Base-by-base conservation (phyloP, 1,139 yeast genomes). In the Meyerozyma guilliermondii region DNA sequence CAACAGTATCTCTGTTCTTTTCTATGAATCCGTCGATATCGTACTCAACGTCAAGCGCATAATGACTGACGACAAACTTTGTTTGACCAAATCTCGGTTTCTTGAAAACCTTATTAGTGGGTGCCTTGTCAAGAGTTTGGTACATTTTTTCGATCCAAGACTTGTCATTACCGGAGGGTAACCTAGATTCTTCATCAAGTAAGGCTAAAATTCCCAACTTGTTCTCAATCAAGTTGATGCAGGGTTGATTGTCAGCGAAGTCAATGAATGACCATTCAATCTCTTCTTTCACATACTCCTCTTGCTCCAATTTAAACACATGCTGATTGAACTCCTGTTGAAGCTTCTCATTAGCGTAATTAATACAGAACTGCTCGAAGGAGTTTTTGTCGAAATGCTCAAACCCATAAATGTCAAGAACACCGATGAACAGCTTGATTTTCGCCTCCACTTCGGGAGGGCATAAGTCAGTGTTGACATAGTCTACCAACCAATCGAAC, bases 251-350 rank as follows among this genome's bases (percentile, higher is more conserved):
- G 62, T 92, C 99, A 44, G 94, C 81, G 59, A 91, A 92, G 56
- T 92, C 98, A 55, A 92, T 92, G 60, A 92, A 92, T 13, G 94
- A 85, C 98, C 98, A 92, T 63, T 91, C 94, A 50, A 92, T 91
- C 56, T 91, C 87, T 69, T 92, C 98, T 46, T 78, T 79, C 40
- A 89, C 75, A 62, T 92, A 92, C 59, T 92, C 97, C 60, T 91
- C 97, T 70, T 92, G 98, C 60, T 92, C 98, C 49, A 92, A 76
- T 62, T 91, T 92, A 76, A 92, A 92, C 39, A 92, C 98, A 60
- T 92, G 98, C 64, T 91, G 98, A 59, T 91, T 92, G 65, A 92
- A 92, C 62, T 91, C 98, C 66, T 92, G 98, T 65, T 92, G 98
- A 54, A 92, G 75, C 66, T 92, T 92, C 68, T 92, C 98, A 64